Evolutionary conservation across 495 filamentous ascomycete species (phyloP).

Genomic region (Aspergillus ellipticus): DNA sequence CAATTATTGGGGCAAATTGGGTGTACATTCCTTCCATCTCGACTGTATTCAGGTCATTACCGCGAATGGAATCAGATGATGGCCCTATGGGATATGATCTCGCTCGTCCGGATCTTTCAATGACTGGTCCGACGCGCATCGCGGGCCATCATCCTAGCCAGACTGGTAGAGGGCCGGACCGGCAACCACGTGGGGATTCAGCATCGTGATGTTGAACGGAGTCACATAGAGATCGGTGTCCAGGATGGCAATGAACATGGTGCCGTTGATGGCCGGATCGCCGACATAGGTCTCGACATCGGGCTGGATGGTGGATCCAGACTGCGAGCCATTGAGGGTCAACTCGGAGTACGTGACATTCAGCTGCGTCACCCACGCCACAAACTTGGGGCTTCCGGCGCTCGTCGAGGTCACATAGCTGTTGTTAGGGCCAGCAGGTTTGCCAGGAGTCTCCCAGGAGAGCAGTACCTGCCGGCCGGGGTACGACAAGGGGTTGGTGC

Average conservation of each 20-base stretch:
- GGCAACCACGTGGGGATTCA: constrained; percentile 77
- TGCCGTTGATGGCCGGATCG: constrained; percentile 71
- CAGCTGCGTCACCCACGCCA: constrained; percentile 77
- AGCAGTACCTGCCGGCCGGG: constrained; percentile 70
- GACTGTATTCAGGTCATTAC: neutral
- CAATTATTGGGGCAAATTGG: neutral
- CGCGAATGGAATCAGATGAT: neutral
- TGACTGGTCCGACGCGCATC: too few relatives aligned
- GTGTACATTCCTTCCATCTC: neutral
- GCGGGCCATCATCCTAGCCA: constrained; percentile 58
- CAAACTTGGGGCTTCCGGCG: constrained; percentile 60
- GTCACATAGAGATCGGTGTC: constrained; percentile 65
- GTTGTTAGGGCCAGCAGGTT: constrained; percentile 73
- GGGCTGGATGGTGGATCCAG: constrained; percentile 62
- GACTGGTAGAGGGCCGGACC: constrained; percentile 73
- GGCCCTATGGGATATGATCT: too few relatives aligned
- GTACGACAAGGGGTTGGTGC: constrained; percentile 64
- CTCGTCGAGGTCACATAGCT: constrained; percentile 65
- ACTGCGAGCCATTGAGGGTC: constrained; percentile 35
- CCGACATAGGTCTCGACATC: constrained; percentile 54
- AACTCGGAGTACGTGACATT: constrained; percentile 80
- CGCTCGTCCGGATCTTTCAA: too few relatives aligned
- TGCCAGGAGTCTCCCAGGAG: constrained; percentile 68
- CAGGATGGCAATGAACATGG: constrained; percentile 75
- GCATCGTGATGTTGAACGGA: constrained; percentile 68